A percentile compares a stretch with the other conserved stretches of the same genome.
phyloP scores from a whole-genome alignment of 306 rosid species.

The Sesbania bispinosa region DNA sequence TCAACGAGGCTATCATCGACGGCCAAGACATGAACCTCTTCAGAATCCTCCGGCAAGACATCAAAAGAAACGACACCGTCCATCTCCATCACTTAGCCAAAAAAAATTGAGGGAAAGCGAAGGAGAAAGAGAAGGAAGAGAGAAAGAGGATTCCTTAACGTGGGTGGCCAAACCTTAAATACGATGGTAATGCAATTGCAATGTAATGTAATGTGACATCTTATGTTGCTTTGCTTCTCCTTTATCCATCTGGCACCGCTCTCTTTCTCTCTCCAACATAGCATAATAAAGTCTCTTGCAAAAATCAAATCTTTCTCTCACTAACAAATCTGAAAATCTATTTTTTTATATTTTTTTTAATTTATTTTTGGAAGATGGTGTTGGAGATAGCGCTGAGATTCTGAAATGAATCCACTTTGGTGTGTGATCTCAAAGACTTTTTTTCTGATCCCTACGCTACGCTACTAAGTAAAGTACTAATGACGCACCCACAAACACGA shows the following conservation, averaged over 20 bases:
- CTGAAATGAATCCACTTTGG: conserved; percentile 82
- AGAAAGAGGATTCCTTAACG: conserved; percentile 26
- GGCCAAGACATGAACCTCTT: conserved; percentile 86
- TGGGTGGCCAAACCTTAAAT: conserved; percentile 38
- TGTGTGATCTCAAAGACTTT: conserved; percentile 44
- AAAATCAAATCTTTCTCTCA: conserved; percentile 77
- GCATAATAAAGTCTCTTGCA: conserved; percentile 41
- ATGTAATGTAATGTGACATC: conserved; percentile 22
- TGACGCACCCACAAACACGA: background rate
- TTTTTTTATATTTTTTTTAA: background rate
- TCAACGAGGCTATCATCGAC: conserved; percentile 94
- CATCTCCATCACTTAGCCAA: conserved; percentile 41
- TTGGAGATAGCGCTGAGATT: conserved; percentile 70
- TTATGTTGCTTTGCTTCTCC: background rate
- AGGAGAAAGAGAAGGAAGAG: background rate
- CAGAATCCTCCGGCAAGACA: conserved; percentile 31
- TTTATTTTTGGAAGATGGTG: conserved; percentile 26
- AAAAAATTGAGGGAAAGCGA: background rate
- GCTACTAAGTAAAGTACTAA: background rate
- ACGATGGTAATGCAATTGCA: conserved; percentile 27
- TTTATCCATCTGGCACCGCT: conserved; percentile 27
- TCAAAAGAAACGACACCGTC: conserved; percentile 45
- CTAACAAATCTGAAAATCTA: conserved; percentile 34
- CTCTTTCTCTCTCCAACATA: background rate
- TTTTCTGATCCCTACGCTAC: conserved; percentile 8